These are phyloP conservation scores for Ceraceosorus guamensis DNA, from an alignment of 1,284 basidiomycete species.

Conservation along the genomic window DNA sequence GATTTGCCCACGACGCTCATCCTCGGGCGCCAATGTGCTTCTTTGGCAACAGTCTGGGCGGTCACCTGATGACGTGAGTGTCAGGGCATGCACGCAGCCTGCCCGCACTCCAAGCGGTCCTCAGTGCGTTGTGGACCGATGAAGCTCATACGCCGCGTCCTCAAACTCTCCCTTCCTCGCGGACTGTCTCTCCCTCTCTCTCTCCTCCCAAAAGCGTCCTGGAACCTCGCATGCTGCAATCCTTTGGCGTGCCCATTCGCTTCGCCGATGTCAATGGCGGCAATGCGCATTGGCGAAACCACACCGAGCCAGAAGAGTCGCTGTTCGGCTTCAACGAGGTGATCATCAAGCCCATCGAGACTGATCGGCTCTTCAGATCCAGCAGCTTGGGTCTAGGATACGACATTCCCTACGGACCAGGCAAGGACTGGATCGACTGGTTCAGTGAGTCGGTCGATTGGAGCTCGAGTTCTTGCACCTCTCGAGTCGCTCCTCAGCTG, in stretches of 20 bases:
- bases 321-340: constrained; percentile 29
- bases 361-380: constrained; percentile 28
- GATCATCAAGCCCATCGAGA: constrained; percentile 24
- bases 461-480: too few relatives aligned
- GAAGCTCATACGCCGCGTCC: too few relatives aligned
- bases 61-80: constrained; percentile 25
- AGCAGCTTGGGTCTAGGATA: constrained; percentile 28
- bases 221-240: not conserved
- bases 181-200: constrained; percentile 13
- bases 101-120: too few relatives aligned
- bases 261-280: constrained; percentile 33
- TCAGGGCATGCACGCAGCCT: too few relatives aligned
- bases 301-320: constrained; percentile 21
- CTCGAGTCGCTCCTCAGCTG: too few relatives aligned
- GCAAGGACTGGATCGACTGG: constrained; percentile 32
- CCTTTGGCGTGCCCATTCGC: constrained; percentile 14
- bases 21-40: constrained; percentile 20
- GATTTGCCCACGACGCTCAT: constrained; percentile 18
- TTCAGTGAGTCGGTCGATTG: constrained; percentile 8
- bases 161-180: not conserved
- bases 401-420: constrained; percentile 32
- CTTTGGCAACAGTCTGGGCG: constrained; percentile 30
- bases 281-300: constrained; percentile 26
- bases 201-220: not conserved
- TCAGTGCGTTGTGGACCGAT: too few relatives aligned